Conservation (phyloP, 495 filamentous ascomycete genomes). For the Talaromyces ruber region DNA sequence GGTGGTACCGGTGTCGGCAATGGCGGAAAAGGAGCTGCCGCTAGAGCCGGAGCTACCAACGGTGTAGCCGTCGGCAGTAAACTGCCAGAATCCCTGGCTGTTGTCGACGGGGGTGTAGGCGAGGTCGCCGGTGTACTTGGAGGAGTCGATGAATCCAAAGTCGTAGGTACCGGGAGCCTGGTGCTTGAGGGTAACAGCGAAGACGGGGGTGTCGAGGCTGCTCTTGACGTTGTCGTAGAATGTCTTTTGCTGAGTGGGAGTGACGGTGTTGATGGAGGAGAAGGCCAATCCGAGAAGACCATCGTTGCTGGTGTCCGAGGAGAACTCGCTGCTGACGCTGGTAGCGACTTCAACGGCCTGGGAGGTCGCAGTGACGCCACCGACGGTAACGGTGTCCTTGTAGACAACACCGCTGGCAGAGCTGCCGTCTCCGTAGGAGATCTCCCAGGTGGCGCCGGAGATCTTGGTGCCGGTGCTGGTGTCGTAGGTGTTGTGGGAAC, state of each 20-base stretch:
- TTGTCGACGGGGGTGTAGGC: slow-evolving; percentile 39
- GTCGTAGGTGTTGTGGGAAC: slow-evolving; percentile 39
- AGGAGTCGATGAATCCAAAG: slow-evolving; percentile 63
- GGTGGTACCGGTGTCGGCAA: slow-evolving; percentile 59
- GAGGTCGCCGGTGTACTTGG: slow-evolving; percentile 42
- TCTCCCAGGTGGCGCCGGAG: slow-evolving; percentile 51
- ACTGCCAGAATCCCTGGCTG: slow-evolving; percentile 62
- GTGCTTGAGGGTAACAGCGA: slow-evolving; percentile 61
- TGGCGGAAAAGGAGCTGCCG: slow-evolving; percentile 43
- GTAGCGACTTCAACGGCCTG: slow-evolving; percentile 67
- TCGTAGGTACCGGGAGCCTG: slow-evolving; percentile 57
- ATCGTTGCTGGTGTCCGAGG: slow-evolving; percentile 49
- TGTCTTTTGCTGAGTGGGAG: slow-evolving; percentile 52
- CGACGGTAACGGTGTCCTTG: slow-evolving; percentile 59
- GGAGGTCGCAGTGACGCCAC: slow-evolving; percentile 47
- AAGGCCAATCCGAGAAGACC: slow-evolving; percentile 69
- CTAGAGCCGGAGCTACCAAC: slow-evolving; percentile 43
- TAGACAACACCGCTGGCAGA: slow-evolving; percentile 59
- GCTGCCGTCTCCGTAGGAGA: slow-evolving; percentile 66
- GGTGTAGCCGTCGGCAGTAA: slow-evolving; percentile 53
- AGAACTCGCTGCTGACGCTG: slow-evolving; percentile 52
- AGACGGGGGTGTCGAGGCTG: slow-evolving; percentile 50
- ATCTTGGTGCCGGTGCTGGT: slow-evolving; percentile 42
- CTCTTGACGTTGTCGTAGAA: slow-evolving; percentile 65
- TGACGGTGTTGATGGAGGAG: slow-evolving; percentile 60